Conservation (phyloP, 306 rosid genomes). For the Quillaja saponaria region DNA sequence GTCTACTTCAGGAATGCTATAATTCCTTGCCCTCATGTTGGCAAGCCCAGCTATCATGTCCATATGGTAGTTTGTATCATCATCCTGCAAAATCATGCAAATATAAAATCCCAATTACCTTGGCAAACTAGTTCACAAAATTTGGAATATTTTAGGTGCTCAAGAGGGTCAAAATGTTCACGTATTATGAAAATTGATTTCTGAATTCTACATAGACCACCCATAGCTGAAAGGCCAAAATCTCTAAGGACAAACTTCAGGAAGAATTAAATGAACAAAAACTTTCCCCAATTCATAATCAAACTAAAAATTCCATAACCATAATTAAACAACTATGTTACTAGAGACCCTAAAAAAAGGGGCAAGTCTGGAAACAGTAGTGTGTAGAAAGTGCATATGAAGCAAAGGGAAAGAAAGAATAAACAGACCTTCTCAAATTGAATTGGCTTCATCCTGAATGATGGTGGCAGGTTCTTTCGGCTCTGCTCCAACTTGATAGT, state of each 20-base stretch:
- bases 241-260: no score
- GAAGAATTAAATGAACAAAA: no score
- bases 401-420: background rate
- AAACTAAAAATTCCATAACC: no score
- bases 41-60: constrained; percentile 95
- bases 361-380: background rate
- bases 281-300: no score
- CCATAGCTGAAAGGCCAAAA: no score
- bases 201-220: background rate
- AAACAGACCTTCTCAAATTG: constrained; percentile 81
- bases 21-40: constrained; percentile 96
- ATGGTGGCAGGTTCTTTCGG: constrained; percentile 52
- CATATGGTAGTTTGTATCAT: constrained; percentile 94
- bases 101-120: no score
- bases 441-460: constrained; percentile 91
- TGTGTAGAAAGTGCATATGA: constrained; percentile 2
- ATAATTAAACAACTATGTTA: no score
- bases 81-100: constrained; percentile 53
- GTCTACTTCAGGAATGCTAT: constrained; percentile 95
- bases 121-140: background rate
- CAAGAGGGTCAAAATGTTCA: background rate
- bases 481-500: constrained; percentile 61
- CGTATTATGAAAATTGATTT: background rate
- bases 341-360: background rate
- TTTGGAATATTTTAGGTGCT: background rate